Base-by-base conservation (phyloP, 371 early-diverging fungal species). In the Cokeromyces recurvatus region DNA sequence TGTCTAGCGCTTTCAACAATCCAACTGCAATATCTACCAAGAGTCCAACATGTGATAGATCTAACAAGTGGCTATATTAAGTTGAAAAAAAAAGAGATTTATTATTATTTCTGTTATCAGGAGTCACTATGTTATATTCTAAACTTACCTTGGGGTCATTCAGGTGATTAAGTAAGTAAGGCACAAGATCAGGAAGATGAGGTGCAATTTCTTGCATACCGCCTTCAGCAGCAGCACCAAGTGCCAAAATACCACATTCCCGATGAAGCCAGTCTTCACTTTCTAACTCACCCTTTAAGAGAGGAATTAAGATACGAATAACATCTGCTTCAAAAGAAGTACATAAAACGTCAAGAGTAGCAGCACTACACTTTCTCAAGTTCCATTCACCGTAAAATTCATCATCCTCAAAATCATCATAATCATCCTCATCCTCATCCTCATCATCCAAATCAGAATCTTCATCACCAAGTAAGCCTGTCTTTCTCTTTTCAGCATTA, bases 11-110 rank as follows among this genome's bases (percentile, higher is more conserved):
- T 53, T 11, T 49, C 78, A 51, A 62, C 59, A 31, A 66, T 53
- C 95, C 95, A 96, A 41, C 73, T 70, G 27, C 89, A 77, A 64
- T 93, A 98, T 38, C 98, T 85, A 36, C 95, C 89, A 39, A 95
- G 75, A 23, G 97, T 92, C 98, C 98, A 97, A 74, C 96, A 95
- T 11, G 96, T 87, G 60, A 97, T 97, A n/a, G 93, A 87, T 43
- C 95, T 85, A 37, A 97, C 90, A 44, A 95, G 77, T 7, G 93
- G 88, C 86, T 87, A 71, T 15, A 16, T 14, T 14, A 17, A 8
- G 16, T 22, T n/a, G n/a, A n/a, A n/a, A n/a, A n/a, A n/a, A n/a
- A n/a, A n/a, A n/a, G n/a, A n/a, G n/a, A n/a, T n/a, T n/a, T n/a
- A n/a, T n/a, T n/a, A n/a, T n/a, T n/a, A n/a, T n/a, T n/a, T n/a